These are phyloP conservation scores for Stentor coeruleus DNA, from an alignment of 73 alveolate genomes.

Conservation along the genomic window DNA sequence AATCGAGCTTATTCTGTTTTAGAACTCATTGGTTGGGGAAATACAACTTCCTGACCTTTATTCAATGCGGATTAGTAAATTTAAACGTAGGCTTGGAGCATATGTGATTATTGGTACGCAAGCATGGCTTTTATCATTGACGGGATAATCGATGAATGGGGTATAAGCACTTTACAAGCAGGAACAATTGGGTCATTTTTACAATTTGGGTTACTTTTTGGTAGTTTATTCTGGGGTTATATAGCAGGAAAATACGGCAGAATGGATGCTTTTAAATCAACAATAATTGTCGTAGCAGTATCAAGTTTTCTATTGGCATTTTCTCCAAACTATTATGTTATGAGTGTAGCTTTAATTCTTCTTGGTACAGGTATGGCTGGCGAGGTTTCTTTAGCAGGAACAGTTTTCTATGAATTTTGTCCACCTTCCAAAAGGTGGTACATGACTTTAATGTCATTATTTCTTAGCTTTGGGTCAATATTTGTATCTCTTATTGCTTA, in stretches of 20 bases:
- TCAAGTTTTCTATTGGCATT: not conserved
- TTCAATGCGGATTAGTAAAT: conserved; percentile 10
- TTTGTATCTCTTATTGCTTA: not conserved
- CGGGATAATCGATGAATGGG: not conserved
- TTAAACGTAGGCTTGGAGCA: not conserved
- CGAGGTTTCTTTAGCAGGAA: not conserved
- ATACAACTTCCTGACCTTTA: not conserved
- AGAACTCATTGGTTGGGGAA: conserved; percentile 18
- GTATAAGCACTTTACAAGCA: not conserved
- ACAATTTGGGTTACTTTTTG: conserved; percentile 14
- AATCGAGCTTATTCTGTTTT: not conserved
- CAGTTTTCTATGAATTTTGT: conserved; percentile 2
- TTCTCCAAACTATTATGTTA: not conserved
- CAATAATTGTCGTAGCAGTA: not conserved
- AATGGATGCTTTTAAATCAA: not conserved
- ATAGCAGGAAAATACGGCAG: conserved; percentile 5
- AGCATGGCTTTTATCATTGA: not conserved
- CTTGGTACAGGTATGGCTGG: conserved; percentile 22
- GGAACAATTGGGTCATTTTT: not conserved
- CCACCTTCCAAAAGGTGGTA: not conserved
- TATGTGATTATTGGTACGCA: not conserved
- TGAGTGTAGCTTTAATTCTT: not conserved
- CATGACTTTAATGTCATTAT: not conserved
- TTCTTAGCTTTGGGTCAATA: not conserved
- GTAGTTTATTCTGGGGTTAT: not conserved